Evolutionary conservation across 768 basidiomycete species (phyloP).

Genomic region (Leccinellum luteum): DNA sequence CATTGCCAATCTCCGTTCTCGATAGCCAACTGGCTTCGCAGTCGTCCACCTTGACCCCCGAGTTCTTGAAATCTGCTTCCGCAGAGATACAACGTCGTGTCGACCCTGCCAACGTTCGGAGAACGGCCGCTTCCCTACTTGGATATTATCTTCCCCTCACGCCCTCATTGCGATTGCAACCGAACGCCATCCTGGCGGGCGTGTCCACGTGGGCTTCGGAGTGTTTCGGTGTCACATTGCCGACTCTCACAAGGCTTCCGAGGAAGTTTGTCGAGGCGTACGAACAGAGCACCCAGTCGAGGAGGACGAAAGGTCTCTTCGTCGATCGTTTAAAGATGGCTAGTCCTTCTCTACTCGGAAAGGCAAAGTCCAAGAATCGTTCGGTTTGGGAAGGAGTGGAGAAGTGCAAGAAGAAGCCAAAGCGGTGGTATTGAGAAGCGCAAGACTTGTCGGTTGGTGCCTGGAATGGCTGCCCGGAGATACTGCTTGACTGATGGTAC

Average conservation of each 20-base stretch:
- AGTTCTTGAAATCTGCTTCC: conserved; percentile 28
- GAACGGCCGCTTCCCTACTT: conserved; percentile 63
- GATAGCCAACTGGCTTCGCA: conserved; percentile 10
- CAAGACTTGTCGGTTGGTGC: too few species aligned
- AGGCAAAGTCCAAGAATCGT: conserved; percentile 21
- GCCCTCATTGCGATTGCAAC: conserved; percentile 44
- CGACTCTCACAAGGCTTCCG: conserved; percentile 17
- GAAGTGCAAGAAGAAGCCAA: conserved; percentile 11
- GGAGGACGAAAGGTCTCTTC: conserved; percentile 22
- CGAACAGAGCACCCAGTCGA: conserved; percentile 5
- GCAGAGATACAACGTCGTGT: conserved; percentile 33
- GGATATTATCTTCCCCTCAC: conserved; percentile 67
- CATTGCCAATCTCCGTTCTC: conserved; percentile 36
- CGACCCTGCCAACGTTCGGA: conserved; percentile 51
- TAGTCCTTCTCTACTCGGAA: conserved; percentile 17
- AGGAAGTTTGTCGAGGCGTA: conserved; percentile 23
- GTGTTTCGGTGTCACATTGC: conserved; percentile 21
- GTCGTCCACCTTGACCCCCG: conserved; percentile 13
- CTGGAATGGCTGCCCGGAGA: too few species aligned
- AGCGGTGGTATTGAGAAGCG: conserved; percentile 16
- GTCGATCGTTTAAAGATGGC: conserved; percentile 20
- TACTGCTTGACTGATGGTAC: not conserved
- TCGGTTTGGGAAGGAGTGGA: conserved; percentile 25
- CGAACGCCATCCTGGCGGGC: conserved; percentile 49
- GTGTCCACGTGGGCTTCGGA: conserved; percentile 56